Base-by-base conservation (phyloP, 768 basidiomycete species). In the Tulasnella sp. region DNA sequence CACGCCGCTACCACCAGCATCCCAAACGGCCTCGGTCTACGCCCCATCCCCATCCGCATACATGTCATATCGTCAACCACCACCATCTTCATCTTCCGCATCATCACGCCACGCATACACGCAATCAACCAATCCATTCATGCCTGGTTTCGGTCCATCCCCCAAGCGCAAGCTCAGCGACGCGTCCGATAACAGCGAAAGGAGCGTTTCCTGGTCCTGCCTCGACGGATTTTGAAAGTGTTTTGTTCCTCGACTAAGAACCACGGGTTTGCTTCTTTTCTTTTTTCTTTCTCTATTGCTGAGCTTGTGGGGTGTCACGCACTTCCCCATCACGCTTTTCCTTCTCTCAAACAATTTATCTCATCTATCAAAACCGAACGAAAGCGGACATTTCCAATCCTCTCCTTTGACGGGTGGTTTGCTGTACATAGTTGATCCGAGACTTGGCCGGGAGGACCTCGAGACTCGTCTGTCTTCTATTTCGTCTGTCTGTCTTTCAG, bases 21-120 rank as follows among this genome's bases (percentile, higher is more conserved):
- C 3, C 34, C 73, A 58, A 58, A 58, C 73, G 25, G 73, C 73
- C 25, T 74, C 73, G 4, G 73, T 74, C 36, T 74, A 74, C 54
- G 73, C 49, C 17, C 73, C 73, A 25, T 74, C 73, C 36, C 73
- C 73, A 36, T 74, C 73, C 34, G 73, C 73, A 54, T 74, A 74
- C 73, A 54, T 37, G 42, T 58, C 52, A 42, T 74, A 74, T 31
- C 73, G 73, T 19, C 36, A 38, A 39, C 37, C 37, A 38, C 69
- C 69, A 70, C 40, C 37, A 72, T 45, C 71, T 39, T 17, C 71
- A 34, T 45, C 71, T 29, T 34, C 70, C 25, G 11, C 11, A 14
- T 45, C 71, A 31, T 19, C 71, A 45, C 42, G 40, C 31, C 42
- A 72, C 9, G n/a, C 7, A 34, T 34, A 34, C 71, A 45, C 37